Percentiles rank a stretch among this genome's conserved stretches.
phyloP scores from a whole-genome alignment of 192 early-diverging fungal species.

The Linnemannia exigua region DNA sequence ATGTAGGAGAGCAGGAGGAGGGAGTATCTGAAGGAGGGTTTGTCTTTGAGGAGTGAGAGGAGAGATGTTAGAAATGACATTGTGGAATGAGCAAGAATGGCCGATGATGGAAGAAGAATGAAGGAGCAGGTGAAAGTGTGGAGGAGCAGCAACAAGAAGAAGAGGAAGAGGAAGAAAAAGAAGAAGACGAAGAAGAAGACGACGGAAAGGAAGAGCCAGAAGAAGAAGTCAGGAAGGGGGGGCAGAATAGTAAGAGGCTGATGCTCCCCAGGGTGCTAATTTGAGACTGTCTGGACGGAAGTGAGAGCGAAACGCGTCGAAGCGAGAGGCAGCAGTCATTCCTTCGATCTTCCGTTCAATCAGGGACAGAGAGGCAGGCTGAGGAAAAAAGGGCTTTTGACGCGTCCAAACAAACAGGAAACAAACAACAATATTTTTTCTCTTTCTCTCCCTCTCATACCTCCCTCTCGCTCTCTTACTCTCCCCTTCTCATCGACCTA shows the following conservation, averaged over 20 bases:
- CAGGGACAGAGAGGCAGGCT: no score
- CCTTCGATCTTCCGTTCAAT: no score
- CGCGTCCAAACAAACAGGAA: not conserved
- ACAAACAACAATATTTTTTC: not conserved
- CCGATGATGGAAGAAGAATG: not conserved
- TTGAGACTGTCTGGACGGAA: no score
- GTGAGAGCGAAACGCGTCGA: not conserved
- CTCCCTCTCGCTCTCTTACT: not conserved
- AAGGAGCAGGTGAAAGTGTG: not conserved
- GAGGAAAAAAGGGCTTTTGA: not conserved
- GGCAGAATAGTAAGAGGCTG: no score
- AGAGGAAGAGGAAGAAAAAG: constrained; percentile 11
- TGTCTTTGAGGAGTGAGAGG: not conserved
- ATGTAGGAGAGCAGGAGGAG: constrained; percentile 30
- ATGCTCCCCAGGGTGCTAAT: no score
- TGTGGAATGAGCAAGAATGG: not conserved
- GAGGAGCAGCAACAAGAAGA: not conserved
- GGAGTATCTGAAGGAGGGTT: not conserved
- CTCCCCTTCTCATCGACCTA: not conserved
- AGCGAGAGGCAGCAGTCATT: no score
- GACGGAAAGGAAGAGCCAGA: not conserved
- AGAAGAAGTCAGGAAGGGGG: no score
- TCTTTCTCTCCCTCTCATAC: not conserved
- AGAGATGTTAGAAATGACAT: not conserved
- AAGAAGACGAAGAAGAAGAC: not conserved